Base-by-base conservation (phyloP, 2,329 filamentous ascomycete genomes). In the Nannizzia gypsea region DNA sequence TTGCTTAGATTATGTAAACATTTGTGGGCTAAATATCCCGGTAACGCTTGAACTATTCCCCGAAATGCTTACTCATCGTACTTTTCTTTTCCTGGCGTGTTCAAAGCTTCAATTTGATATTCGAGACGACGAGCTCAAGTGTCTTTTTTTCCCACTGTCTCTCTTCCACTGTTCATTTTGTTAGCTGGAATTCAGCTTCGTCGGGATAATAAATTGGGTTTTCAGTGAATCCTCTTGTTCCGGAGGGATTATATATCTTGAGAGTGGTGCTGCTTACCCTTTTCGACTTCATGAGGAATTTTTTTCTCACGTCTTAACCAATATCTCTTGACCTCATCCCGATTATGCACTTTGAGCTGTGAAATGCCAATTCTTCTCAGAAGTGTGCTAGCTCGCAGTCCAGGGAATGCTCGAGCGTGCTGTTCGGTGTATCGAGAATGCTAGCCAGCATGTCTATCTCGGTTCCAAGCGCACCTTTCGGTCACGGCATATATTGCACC, bases 351-450 rank as follows among this genome's bases (percentile, higher is more conserved):
- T 17, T 17, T 54, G 1, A 31, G 50, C 6, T 31, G 50, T 54
- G 61, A 58, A 58, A 62, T 62, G 61, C 52, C 57, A 59, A 46
- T 31, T 46, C 46, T 36, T 38, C 31, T 48, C 20, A 59, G 17
- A n/a, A 9, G 24, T 28, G 28, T 28, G 31, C 46, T 46, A 17
- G 38, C 22, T 56, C 38, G 22, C 22, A 22, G 54, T 42, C 17
- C 34, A 56, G 54, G 77, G 73, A 70, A 80, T 80, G 77, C 76
- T 80, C 68, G 77, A 79, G 76, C 76, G 77, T 68, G 74, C 77
- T 66, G 72, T 74, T 62, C 72, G 75, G 72, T 77, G 74, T 68
- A 71, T 79, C 69, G 77, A 79, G 70, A 76, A 71, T 71, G 76
- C 76, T 67, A 75, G 76, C 66, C 72, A 76, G 69, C 72, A 73